Evolutionary conservation across 805 yeast genomes (phyloP), one percentile per base, ranked within the genome.

Genomic region (Candida xiaguanensis): DNA sequence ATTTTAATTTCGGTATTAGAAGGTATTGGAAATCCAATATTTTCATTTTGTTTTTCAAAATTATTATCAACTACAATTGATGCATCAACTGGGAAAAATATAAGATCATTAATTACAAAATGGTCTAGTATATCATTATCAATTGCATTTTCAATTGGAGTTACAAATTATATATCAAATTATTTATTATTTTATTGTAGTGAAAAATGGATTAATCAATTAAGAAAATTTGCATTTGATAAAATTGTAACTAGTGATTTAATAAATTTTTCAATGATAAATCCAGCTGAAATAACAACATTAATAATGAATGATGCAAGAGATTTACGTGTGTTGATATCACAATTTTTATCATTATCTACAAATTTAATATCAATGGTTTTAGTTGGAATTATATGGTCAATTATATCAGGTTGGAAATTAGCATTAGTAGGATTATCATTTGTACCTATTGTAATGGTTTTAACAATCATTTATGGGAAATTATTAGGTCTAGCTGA

Each of bases 391-490:
- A 45, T 81, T 4, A 63, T 78, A 5, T 93, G 97, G 97, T 80
- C 96, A 0, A 45, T 88, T 1, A 72, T 70, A 0, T 56, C 72
- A 8, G 96, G 96, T 0, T 93, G 98, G 98, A 85, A 82, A 51
- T 63, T 93, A 30, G 77, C 96, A 1, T 61, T 91, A 8, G 93
- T 87, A 2, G 95, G 95, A 2, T 50, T 90, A 8, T 73, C 95
- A 0, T 68, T 89, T 56, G 71, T 85, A 11, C 95, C 96, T 0
- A 46, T 80, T 9, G 78, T 85, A 36, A 50, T 76, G 0, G 18
- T 75, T 0, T 51, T 78, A 1, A 74, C 90, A 2, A 59, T 65
- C 0, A 32, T 67, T 1, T 86, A 78, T 56, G 78, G 85, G 5
- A 43, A 53, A 0, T 36, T 78, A 3, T 59, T 82, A 23, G 79